Percentiles rank a stretch among this genome's conserved stretches.
Conservation (phyloP, 106 monocot genomes). For the Dendrobium huoshanense region DNA sequence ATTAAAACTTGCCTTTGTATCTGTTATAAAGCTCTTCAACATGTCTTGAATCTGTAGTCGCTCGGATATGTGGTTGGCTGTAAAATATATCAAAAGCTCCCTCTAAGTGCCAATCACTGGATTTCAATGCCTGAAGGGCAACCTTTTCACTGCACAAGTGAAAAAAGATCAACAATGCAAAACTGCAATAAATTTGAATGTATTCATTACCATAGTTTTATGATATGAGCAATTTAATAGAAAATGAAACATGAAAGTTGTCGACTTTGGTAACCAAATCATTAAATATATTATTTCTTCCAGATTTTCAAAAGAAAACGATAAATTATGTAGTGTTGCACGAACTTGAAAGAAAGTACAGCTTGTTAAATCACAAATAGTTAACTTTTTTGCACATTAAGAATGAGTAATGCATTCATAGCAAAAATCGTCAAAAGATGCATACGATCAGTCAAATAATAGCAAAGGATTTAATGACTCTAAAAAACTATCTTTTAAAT, state of each 20-base stretch:
- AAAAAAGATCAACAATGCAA: not conserved
- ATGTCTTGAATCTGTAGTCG: slow-evolving; percentile 61
- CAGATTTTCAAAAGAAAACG: not conserved
- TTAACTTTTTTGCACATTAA: not conserved
- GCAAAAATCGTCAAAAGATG: not conserved
- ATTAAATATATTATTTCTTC: not conserved
- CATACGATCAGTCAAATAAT: not conserved
- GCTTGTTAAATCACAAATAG: not conserved
- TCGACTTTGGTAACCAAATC: not conserved
- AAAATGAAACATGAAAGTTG: not conserved
- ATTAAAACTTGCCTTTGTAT: slow-evolving; percentile 72
- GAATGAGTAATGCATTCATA: not conserved
- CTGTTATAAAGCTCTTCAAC: slow-evolving; percentile 77
- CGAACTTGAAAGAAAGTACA: slow-evolving; percentile 1
- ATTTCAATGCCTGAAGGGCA: slow-evolving; percentile 84
- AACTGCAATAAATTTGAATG: not conserved
- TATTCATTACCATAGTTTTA: not conserved
- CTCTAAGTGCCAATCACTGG: slow-evolving; percentile 95
- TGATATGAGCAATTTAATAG: not conserved
- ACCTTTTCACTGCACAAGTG: slow-evolving; percentile 68
- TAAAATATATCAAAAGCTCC: slow-evolving; percentile 96
- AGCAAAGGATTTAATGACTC: not conserved
- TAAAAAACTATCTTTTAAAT: not conserved
- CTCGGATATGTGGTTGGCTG: slow-evolving; percentile 82
- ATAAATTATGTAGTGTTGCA: not conserved